Evolutionary conservation across 345 rosid genomes (phyloP).

Genomic region (Corchorus capsularis): DNA sequence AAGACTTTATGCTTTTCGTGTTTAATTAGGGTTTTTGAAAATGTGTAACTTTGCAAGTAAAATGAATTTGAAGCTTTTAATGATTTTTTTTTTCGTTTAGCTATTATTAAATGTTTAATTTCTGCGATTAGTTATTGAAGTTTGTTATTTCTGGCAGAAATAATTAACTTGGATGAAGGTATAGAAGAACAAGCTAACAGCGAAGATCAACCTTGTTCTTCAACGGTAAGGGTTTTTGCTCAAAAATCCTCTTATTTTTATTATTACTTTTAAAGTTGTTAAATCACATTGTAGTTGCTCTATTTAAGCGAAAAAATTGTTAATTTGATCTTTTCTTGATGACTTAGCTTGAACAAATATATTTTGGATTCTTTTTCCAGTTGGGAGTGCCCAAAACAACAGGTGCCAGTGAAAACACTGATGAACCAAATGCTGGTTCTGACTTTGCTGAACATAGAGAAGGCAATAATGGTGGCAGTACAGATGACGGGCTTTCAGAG

Average conservation of each 20-base stretch:
- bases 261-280: neutral
- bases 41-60: neutral
- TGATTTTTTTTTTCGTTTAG: neutral
- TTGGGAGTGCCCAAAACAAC: conserved; percentile 22
- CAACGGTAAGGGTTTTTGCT: conserved; percentile 38
- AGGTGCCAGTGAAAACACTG: conserved; percentile 37
- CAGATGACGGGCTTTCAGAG: conserved; percentile 47
- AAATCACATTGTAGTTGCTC: neutral
- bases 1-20: neutral
- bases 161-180: conserved; percentile 33
- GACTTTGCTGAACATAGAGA: conserved; percentile 34
- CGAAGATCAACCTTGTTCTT: conserved; percentile 27
- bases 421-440: conserved; percentile 26
- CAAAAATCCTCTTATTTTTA: neutral
- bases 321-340: conserved; percentile 12
- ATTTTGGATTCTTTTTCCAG: conserved; percentile 6
- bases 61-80: neutral
- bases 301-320: neutral
- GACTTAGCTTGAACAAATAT: neutral
- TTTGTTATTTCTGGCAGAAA: conserved; percentile 13
- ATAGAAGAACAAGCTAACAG: conserved; percentile 29
- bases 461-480: conserved; percentile 23
- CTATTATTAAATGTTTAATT: conserved; percentile 1
- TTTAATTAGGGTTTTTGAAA: conserved; percentile 30
- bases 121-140: neutral